These are phyloP conservation scores for Cadophora sp. DNA, from an alignment of 2,329 filamentous ascomycete species.

Conservation along the genomic window DNA sequence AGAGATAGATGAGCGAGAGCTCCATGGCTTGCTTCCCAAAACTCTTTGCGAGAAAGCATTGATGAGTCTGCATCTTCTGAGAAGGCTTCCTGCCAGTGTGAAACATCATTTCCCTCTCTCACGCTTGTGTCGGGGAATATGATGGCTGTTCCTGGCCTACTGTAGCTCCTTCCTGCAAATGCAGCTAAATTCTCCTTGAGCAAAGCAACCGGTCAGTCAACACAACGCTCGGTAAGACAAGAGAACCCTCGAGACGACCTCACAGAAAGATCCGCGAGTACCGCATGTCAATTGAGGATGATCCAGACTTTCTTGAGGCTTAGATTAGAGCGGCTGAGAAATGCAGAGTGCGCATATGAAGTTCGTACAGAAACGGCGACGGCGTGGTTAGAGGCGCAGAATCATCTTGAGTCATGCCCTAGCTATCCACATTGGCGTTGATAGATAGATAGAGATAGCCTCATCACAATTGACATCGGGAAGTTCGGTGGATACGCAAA, in stretches of 20 bases:
- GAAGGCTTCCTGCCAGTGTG: neutral
- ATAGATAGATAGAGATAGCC: neutral
- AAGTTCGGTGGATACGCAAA: neutral
- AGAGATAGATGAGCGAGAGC: neutral
- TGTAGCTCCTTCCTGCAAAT: neutral
- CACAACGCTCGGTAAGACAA: neutral
- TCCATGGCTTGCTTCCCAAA: neutral
- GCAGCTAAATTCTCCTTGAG: neutral
- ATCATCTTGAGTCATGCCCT: neutral
- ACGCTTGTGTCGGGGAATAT: slow-evolving; percentile 6
- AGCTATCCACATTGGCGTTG: neutral
- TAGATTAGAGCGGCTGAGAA: neutral
- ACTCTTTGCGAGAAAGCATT: neutral
- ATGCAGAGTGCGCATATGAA: slow-evolving; percentile 3
- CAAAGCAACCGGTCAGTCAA: neutral
- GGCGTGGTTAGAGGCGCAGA: neutral
- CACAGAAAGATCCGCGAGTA: neutral
- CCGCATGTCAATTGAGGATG: neutral
- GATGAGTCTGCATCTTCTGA: neutral
- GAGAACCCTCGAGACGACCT: neutral
- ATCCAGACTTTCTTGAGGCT: slow-evolving; percentile 1
- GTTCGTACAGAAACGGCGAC: neutral
- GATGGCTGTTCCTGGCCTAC: slow-evolving; percentile 6
- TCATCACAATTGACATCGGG: neutral
- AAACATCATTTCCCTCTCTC: slow-evolving; percentile 9